Base-by-base conservation (phyloP, 805 yeast species). In the Myxozyma kluyveri region DNA sequence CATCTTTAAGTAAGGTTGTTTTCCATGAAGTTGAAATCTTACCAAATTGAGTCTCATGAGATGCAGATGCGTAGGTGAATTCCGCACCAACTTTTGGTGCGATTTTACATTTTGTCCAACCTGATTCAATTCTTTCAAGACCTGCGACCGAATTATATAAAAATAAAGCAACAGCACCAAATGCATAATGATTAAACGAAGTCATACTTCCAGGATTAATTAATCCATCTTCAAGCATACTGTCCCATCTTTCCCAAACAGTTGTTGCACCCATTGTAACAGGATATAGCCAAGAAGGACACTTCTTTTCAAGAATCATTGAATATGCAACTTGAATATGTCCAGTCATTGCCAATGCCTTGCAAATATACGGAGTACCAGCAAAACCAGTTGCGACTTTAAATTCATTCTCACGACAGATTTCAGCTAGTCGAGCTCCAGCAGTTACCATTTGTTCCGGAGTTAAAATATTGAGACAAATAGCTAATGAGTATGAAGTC, bases 251-350 rank as follows among this genome's bases (percentile, higher is more conserved):
- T 40, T 64, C 67, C 67, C 67, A 64, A 10, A 61, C 50, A 1
- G 67, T 64, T 21, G 67, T 64, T 4, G 67, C 67, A 2, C 67
- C 67, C 65, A 63, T 60, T 5, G 66, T 41, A 3, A 64, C 62
- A 4, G 67, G 66, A 40, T 64, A 64, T 23, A 64, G 46, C 67
- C 67, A 64, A 4, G 66, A 63, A 6, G 67, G 67, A 35, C 60
- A 50, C 42, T 55, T 45, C 14, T 52, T 56, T 37, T 61, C 59
- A 14, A 62, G 41, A 14, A 64, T 45, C 65, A 63, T 55, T 26
- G 49, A 49, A 52, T 60, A 63, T 10, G 67, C 67, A 10, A 55
- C 46, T 5, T 60, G 14, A 31, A 14, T 14, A 42, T 61, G 59
- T 14, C 63, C 65, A 4, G 60, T 46, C 26, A 26, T 22, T 17